A percentile compares a stretch with the other conserved stretches of the same genome.
phyloP scores from a whole-genome alignment of 164 flowering plant species.

The Tetrastigma voinierianum region DNA sequence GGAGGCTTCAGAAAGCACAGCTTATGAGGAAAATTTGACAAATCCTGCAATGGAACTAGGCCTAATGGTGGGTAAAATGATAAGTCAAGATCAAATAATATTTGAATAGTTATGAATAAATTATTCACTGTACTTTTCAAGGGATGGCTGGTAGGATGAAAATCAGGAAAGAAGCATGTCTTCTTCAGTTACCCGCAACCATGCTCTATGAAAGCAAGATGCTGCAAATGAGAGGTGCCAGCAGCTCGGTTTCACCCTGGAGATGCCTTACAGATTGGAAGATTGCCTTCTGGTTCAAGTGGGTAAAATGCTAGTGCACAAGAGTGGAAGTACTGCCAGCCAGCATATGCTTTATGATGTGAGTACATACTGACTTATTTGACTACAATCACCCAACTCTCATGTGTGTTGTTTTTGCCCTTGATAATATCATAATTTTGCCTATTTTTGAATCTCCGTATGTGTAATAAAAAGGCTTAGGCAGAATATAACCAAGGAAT shows the following conservation, averaged over 20 bases:
- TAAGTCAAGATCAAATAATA: neutral
- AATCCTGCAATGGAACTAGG: slow-evolving; percentile 48
- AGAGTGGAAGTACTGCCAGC: slow-evolving; percentile 55
- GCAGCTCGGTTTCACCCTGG: slow-evolving; percentile 13
- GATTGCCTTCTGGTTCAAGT: slow-evolving; percentile 50
- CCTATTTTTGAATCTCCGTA: neutral
- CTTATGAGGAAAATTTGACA: slow-evolving; percentile 31
- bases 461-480: neutral
- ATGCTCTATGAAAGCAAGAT: slow-evolving; percentile 43
- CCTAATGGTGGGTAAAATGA: slow-evolving; percentile 40
- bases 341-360: slow-evolving; percentile 58
- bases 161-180: slow-evolving; percentile 32
- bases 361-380: slow-evolving; percentile 32
- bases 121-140: neutral
- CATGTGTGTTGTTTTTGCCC: neutral
- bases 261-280: slow-evolving; percentile 18
- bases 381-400: too few species aligned
- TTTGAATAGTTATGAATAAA: neutral
- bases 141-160: slow-evolving; percentile 38
- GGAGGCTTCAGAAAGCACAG: slow-evolving; percentile 19
- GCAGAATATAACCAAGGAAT: neutral
- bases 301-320: slow-evolving; percentile 66
- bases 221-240: slow-evolving; percentile 9
- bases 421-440: neutral
- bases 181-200: slow-evolving; percentile 49